Percentiles rank a stretch among this genome's conserved stretches.
These are phyloP conservation scores for Rhodotorula sp. DNA, from an alignment of 1,284 basidiomycete species.

Conservation along the genomic window DNA sequence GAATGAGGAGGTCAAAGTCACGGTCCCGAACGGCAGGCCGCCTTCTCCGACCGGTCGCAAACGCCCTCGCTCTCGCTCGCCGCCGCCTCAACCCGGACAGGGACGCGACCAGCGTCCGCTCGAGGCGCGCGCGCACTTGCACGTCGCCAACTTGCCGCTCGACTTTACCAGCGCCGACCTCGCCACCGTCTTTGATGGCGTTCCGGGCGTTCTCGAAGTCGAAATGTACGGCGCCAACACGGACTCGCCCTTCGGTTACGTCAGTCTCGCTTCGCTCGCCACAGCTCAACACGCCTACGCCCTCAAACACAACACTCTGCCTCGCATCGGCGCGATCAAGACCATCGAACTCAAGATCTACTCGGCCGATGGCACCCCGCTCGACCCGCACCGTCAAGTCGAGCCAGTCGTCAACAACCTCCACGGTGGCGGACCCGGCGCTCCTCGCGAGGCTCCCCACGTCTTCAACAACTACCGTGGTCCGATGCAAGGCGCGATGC, in stretches of 20 bases:
- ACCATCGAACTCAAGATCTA: conserved; percentile 17
- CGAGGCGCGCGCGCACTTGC: conserved; percentile 14
- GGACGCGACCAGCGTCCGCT: not conserved
- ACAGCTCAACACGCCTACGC: conserved; percentile 10
- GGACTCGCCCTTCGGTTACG: conserved; percentile 3
- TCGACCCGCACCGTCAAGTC: conserved; percentile 13
- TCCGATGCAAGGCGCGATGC: not conserved
- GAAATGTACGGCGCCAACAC: not conserved
- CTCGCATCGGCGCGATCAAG: not conserved
- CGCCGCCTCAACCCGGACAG: not conserved
- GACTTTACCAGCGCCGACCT: conserved; percentile 2
- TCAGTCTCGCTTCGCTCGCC: conserved; percentile 3
- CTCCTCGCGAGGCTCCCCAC: not conserved
- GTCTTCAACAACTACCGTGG: not conserved
- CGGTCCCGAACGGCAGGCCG: not conserved
- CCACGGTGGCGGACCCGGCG: not conserved
- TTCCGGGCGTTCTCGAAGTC: conserved; percentile 10
- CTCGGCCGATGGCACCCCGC: conserved; percentile 3
- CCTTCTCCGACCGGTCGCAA: not conserved
- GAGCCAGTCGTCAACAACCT: conserved; percentile 1
- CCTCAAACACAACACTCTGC: not conserved
- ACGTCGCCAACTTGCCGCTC: conserved; percentile 21
- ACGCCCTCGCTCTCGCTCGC: conserved; percentile 12
- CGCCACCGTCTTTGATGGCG: not conserved
- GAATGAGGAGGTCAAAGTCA: conserved; percentile 1